Evolutionary conservation across 2,329 filamentous ascomycete genomes (phyloP).

Genomic region (Colletotrichum sidae): DNA sequence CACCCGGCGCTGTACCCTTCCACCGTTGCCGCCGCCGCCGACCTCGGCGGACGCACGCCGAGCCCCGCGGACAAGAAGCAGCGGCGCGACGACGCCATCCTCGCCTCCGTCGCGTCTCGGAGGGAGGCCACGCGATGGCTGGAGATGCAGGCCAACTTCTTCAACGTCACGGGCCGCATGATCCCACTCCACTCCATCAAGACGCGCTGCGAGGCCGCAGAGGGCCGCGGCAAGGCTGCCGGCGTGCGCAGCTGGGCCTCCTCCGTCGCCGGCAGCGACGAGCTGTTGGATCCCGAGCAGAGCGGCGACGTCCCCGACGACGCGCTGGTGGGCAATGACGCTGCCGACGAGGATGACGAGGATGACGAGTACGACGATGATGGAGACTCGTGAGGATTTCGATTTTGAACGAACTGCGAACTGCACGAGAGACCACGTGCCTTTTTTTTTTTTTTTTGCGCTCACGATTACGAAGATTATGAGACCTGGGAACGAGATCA

Average conservation of each 20-base stretch:
- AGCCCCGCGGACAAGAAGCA: constrained; percentile 27
- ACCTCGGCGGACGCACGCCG: constrained; percentile 42
- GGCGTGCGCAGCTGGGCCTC: constrained; percentile 32
- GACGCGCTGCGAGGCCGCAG: constrained; percentile 47
- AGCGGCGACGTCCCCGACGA: constrained; percentile 29
- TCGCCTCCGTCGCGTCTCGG: constrained; percentile 50
- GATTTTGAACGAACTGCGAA: not conserved
- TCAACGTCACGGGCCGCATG: constrained; percentile 56
- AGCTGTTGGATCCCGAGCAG: constrained; percentile 32
- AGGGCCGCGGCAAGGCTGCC: constrained; percentile 38
- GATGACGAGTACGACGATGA: not conserved
- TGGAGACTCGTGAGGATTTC: not conserved
- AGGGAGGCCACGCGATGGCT: constrained; percentile 50
- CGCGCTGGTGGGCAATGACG: constrained; percentile 26
- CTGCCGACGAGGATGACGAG: constrained; percentile 1
- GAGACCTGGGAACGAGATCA: not conserved
- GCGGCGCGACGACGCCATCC: constrained; percentile 47
- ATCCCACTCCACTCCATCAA: constrained; percentile 52
- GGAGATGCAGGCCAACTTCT: constrained; percentile 57
- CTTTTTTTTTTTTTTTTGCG: not conserved
- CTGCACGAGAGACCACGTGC: too few species aligned
- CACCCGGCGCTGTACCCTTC: constrained; percentile 46
- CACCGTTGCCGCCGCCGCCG: constrained; percentile 37
- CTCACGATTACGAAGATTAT: not conserved
- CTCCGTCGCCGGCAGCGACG: constrained; percentile 25